A percentile compares a stretch with the other conserved stretches of the same genome.
phyloP scores from a whole-genome alignment of 2,329 filamentous ascomycete species.

The Microcyclospora pomicola region DNA sequence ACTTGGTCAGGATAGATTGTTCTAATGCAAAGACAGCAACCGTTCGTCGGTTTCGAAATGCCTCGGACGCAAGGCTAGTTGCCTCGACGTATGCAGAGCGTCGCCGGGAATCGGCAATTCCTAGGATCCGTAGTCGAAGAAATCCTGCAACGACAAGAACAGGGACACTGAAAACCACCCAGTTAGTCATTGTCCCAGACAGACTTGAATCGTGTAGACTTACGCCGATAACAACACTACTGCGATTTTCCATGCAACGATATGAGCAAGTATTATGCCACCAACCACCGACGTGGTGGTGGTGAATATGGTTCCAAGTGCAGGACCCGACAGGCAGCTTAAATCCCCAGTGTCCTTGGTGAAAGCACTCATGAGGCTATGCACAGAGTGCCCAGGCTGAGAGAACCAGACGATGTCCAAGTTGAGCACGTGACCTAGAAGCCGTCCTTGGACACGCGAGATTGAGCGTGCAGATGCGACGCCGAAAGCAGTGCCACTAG shows the following conservation, averaged over 20 bases:
- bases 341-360: slow-evolving; percentile 36
- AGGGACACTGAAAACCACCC: slow-evolving; percentile 20
- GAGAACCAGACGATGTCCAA: slow-evolving; percentile 42
- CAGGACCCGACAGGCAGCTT: slow-evolving; percentile 35
- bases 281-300: slow-evolving; percentile 34
- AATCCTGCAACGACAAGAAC: slow-evolving; percentile 35
- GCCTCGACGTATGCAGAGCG: slow-evolving; percentile 51
- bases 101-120: slow-evolving; percentile 48
- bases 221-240: slow-evolving; percentile 33
- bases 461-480: slow-evolving; percentile 34
- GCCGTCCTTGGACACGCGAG: slow-evolving; percentile 29
- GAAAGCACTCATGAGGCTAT: slow-evolving; percentile 32
- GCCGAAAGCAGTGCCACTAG: slow-evolving; percentile 35
- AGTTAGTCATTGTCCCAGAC: no score
- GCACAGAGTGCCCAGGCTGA: slow-evolving; percentile 28
- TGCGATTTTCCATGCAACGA: slow-evolving; percentile 39
- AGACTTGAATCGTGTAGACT: no score
- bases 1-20: slow-evolving; percentile 24
- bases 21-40: slow-evolving; percentile 33
- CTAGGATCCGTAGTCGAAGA: slow-evolving; percentile 33
- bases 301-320: slow-evolving; percentile 37
- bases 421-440: slow-evolving; percentile 38
- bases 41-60: slow-evolving; percentile 52
- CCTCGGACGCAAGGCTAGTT: slow-evolving; percentile 52
- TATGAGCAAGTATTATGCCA: slow-evolving; percentile 34